Conservation (phyloP, 2,329 filamentous ascomycete species). For the Aaosphaeria pasadenensis region DNA sequence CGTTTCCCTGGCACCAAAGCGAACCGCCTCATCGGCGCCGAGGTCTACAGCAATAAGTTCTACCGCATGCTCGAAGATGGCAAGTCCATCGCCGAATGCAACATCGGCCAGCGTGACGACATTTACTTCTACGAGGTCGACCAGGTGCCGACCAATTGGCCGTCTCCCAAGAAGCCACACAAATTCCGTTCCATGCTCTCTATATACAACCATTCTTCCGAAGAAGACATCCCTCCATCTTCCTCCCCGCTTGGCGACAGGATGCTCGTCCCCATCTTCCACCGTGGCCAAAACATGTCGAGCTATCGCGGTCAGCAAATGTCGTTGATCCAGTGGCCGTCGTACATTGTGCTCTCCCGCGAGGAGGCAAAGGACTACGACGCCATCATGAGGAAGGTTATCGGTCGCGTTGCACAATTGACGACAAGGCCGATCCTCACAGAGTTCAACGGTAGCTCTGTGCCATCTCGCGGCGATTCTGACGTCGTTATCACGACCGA, state of each 20-base stretch:
- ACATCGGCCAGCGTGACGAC: slow-evolving; percentile 61
- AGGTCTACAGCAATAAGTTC: slow-evolving; percentile 80
- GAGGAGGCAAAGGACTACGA: slow-evolving; percentile 71
- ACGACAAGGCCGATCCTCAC: slow-evolving; percentile 67
- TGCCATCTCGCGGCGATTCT: slow-evolving; percentile 54
- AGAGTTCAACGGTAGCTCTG: slow-evolving; percentile 48
- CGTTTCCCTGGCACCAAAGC: slow-evolving; percentile 51
- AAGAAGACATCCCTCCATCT: slow-evolving; percentile 51
- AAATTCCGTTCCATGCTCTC: slow-evolving; percentile 45
- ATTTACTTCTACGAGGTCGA: slow-evolving; percentile 77
- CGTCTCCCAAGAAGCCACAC: slow-evolving; percentile 52
- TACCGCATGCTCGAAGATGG: slow-evolving; percentile 80
- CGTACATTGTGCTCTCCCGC: slow-evolving; percentile 72
- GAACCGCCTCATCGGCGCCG: slow-evolving; percentile 71
- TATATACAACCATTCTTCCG: slow-evolving; percentile 43
- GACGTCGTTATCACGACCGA: slow-evolving; percentile 67
- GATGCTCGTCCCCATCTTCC: slow-evolving; percentile 69
- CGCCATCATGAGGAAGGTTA: slow-evolving; percentile 72
- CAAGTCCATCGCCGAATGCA: slow-evolving; percentile 63
- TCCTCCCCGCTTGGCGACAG: slow-evolving; percentile 62
- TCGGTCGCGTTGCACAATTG: slow-evolving; percentile 72
- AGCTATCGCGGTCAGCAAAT: slow-evolving; percentile 24
- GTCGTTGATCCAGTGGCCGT: slow-evolving; percentile 47
- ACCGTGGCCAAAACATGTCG: slow-evolving; percentile 48
- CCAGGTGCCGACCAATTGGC: slow-evolving; percentile 72